Percentiles rank a stretch among this genome's conserved stretches.
These are phyloP conservation scores for Mikania micrantha DNA, from an alignment of 129 eudicot genomes.

Conservation along the genomic window DNA sequence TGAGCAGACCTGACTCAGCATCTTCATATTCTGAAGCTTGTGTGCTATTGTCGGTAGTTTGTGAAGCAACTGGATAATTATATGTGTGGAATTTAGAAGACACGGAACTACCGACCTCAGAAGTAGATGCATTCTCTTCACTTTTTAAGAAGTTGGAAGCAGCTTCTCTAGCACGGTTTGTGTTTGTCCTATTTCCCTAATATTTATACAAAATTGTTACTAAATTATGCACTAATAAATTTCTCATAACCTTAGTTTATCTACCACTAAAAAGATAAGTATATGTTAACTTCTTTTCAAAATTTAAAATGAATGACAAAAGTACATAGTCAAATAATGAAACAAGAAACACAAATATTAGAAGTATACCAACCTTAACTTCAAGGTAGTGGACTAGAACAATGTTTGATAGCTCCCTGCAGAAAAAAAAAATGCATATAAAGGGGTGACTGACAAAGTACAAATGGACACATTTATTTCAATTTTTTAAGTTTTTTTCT, in stretches of 20 bases:
- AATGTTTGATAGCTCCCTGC: slow-evolving; percentile 87
- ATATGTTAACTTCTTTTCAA: background rate
- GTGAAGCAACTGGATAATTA: slow-evolving; percentile 58
- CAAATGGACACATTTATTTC: background rate
- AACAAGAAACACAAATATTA: background rate
- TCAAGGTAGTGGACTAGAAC: slow-evolving; percentile 97
- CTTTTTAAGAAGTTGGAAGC: slow-evolving; percentile 47
- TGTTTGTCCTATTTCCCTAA: slow-evolving; percentile 71
- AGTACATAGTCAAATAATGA: background rate
- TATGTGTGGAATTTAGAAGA: slow-evolving; percentile 46
- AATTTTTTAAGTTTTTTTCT: background rate
- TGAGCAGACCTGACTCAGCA: slow-evolving; percentile 72
- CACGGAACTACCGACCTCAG: slow-evolving; percentile 55
- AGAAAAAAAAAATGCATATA: slow-evolving; percentile 19
- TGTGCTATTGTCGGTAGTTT: slow-evolving; percentile 70
- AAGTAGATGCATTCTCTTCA: slow-evolving; percentile 42
- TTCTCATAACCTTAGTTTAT: background rate
- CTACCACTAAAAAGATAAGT: too few relatives aligned
- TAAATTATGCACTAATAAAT: background rate
- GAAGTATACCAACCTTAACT: slow-evolving; percentile 63
- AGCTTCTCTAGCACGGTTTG: slow-evolving; percentile 52
- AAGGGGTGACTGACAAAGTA: slow-evolving; percentile 1
- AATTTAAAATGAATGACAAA: background rate
- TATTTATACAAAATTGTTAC: slow-evolving; percentile 1
- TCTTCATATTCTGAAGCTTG: slow-evolving; percentile 86